Base-by-base conservation (phyloP, 2,329 filamentous ascomycete genomes). In the Ophioceras dolichostomum region DNA sequence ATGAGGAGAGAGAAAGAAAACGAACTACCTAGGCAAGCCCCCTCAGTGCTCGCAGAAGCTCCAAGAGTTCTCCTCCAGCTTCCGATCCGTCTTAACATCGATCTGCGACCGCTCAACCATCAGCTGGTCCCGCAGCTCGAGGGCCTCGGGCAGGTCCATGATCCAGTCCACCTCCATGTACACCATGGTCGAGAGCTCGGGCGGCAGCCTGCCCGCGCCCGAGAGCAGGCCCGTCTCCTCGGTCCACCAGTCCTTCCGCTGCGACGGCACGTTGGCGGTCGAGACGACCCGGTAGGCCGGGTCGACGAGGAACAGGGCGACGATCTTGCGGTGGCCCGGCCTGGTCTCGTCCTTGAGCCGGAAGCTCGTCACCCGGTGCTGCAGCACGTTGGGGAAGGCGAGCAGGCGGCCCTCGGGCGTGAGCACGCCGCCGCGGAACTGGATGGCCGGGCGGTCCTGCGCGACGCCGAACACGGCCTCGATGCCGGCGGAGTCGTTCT, bases 241-340 rank as follows among this genome's bases (percentile, higher is more conserved):
- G 5, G 47, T 49, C 56, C 54, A 61, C 57, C 57, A 60, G 34
- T 56, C 51, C 29, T 45, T 44, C 20, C 47, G 54, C 42, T 62
- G 56, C 4, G 60, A 58, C n/a, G 59, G 59, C n/a, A 61, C 56
- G 24, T 58, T 56, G 18, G 50, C 51, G 1, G 57, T 57, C 3
- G 55, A 74, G 9, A 71, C 58, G 34, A 79, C 60, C 6, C 62
- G 61, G 5, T 55, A 46, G 21, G 64, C 47, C 0, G 74, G 74
- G 44, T 79, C 73, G 3, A 79, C 65, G 2, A 80, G 60, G 49
- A 68, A 79, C 28, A 79, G 57, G 0, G 67, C 68, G 0, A 79
- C 53, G 38, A 78, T 67, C 44, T 70, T 67, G 12, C 68, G 57
- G 46, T 77, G 67, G 2, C 74, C 74, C 0, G 68, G 62, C 39